These are phyloP conservation scores for Centrapalus pauciflorus DNA, from an alignment of 129 eudicot species.

Conservation along the genomic window DNA sequence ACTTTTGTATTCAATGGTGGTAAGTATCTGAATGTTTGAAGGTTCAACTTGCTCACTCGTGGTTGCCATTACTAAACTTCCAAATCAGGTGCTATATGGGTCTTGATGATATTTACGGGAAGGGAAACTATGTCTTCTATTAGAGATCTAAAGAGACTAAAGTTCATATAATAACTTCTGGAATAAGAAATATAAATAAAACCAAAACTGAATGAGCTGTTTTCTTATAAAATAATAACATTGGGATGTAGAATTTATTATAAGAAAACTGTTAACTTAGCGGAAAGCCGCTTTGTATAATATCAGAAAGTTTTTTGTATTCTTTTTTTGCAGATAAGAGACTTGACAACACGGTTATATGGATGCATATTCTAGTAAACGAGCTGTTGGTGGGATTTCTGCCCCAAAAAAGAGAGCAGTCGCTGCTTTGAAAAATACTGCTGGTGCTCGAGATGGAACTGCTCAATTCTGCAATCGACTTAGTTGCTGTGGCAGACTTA, in stretches of 20 bases:
- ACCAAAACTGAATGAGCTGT: no score
- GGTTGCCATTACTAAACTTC: not conserved
- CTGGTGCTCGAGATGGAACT: slow-evolving; percentile 38
- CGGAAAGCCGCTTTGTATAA: not conserved
- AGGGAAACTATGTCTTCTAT: not conserved
- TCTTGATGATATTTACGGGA: not conserved
- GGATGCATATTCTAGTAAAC: slow-evolving; percentile 56
- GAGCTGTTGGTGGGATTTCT: slow-evolving; percentile 45
- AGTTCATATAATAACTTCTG: not conserved
- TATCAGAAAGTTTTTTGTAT: not conserved
- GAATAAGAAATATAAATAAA: not conserved
- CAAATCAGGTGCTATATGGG: not conserved
- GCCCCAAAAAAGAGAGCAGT: slow-evolving; percentile 46
- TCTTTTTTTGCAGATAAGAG: slow-evolving; percentile 29
- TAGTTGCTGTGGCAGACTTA: slow-evolving; percentile 80
- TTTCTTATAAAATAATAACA: no score
- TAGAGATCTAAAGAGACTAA: not conserved
- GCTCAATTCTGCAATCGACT: slow-evolving; percentile 71
- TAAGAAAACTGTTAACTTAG: not conserved
- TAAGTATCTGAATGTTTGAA: not conserved
- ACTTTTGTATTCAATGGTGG: not conserved
- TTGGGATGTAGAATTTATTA: no score
- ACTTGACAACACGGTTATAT: slow-evolving; percentile 24
- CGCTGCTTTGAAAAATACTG: slow-evolving; percentile 35
- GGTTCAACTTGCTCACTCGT: not conserved